A percentile compares a stretch with the other conserved stretches of the same genome.
Evolutionary conservation across 2,329 filamentous ascomycete species (phyloP).

Genomic region (Calonectria hawksworthii): DNA sequence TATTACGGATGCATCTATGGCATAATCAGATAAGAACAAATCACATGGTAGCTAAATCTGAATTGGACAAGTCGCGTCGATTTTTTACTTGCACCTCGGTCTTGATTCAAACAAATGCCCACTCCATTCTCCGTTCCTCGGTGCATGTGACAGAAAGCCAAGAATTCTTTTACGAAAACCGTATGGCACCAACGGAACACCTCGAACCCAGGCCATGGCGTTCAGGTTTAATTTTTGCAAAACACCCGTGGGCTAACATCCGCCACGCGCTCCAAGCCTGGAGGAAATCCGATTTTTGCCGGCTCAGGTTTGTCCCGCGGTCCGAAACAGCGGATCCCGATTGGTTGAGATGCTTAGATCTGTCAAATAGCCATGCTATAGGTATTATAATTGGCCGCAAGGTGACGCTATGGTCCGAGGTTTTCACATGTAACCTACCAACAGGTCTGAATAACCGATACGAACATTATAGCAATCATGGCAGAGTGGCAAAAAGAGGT

Average conservation of each 20-base stretch:
- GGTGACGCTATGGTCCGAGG: background rate
- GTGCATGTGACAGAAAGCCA: background rate
- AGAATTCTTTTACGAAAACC: too few species aligned
- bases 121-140: background rate
- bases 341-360: background rate
- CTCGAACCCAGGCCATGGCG: background rate
- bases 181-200: too few species aligned
- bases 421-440: background rate
- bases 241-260: background rate
- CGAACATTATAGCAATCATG: background rate
- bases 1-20: background rate
- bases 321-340: background rate
- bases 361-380: too few species aligned
- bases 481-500: conserved; percentile 14
- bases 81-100: background rate
- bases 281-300: background rate
- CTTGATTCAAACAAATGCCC: background rate
- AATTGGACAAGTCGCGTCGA: background rate
- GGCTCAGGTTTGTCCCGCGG: background rate
- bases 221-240: background rate
- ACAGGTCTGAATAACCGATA: too few species aligned
- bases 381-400: background rate
- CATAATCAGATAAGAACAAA: background rate
- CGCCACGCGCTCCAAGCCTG: background rate
- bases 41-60: background rate